phyloP scores from a whole-genome alignment of 306 rosid genomes.

The Vigna hirtella region DNA sequence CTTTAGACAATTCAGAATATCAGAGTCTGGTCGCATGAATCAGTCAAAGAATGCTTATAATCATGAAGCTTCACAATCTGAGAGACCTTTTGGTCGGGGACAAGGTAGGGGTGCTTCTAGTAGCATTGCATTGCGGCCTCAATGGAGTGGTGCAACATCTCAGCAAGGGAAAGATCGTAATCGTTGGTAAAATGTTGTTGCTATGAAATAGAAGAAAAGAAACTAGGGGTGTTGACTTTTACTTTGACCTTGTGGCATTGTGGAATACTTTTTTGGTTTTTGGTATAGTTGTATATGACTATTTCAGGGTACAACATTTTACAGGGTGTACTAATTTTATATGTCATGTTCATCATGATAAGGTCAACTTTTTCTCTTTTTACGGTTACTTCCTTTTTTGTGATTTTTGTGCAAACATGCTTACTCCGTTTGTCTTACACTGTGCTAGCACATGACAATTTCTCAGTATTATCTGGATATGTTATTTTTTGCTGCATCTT shows the following conservation, averaged over 20 bases:
- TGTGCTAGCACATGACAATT: not conserved
- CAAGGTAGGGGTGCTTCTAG: constrained; percentile 14
- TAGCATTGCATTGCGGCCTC: not conserved
- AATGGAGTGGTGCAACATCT: not conserved
- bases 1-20: not conserved
- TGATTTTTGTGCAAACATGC: not conserved
- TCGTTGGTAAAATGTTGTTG: not conserved
- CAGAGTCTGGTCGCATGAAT: not conserved
- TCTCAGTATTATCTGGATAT: not conserved
- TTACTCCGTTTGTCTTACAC: not conserved
- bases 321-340: not conserved
- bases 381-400: not conserved
- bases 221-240: not conserved
- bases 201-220: not conserved
- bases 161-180: not conserved
- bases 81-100: constrained; percentile 31
- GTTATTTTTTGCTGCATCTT: too few relatives aligned
- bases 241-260: not conserved
- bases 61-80: constrained; percentile 2
- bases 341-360: not conserved
- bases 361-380: not conserved
- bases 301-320: not conserved
- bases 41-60: not conserved
- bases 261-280: not conserved
- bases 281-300: not conserved